Evolutionary conservation across 805 yeast genomes (phyloP).

Genomic region (Hanseniaspora vineae): DNA sequence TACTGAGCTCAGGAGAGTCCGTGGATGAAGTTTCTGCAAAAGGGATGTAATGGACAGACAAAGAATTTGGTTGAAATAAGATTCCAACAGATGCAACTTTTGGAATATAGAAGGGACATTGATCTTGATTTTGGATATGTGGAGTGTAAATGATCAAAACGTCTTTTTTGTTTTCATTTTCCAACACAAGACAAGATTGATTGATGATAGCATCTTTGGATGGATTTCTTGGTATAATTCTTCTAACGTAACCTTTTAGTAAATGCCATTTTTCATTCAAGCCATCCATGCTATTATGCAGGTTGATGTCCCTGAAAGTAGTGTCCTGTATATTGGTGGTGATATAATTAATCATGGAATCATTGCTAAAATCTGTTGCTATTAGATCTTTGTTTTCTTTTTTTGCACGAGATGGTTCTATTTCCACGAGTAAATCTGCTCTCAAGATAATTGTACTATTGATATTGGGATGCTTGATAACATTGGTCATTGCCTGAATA

Average conservation of each 20-base stretch:
- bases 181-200: slow-evolving; percentile 61
- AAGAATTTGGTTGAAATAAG: slow-evolving; percentile 29
- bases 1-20: background rate
- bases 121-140: slow-evolving; percentile 44
- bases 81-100: slow-evolving; percentile 70
- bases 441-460: slow-evolving; percentile 84
- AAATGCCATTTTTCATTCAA: slow-evolving; percentile 16
- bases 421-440: slow-evolving; percentile 63
- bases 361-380: slow-evolving; percentile 5
- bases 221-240: slow-evolving; percentile 88
- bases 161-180: slow-evolving; percentile 23
- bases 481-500: slow-evolving; percentile 62
- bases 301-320: slow-evolving; percentile 18
- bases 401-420: slow-evolving; percentile 24
- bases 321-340: slow-evolving; percentile 29
- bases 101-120: slow-evolving; percentile 84
- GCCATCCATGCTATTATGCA: background rate
- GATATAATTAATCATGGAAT: slow-evolving; percentile 14
- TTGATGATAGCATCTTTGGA: slow-evolving; percentile 69
- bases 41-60: slow-evolving; percentile 70
- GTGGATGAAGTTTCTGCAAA: slow-evolving; percentile 27
- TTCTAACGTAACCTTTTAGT: slow-evolving; percentile 51
- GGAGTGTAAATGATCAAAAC: slow-evolving; percentile 65
- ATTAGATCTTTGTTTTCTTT: slow-evolving; percentile 4
- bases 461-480: slow-evolving; percentile 74